A percentile compares a stretch with the other conserved stretches of the same genome.
phyloP scores from a whole-genome alignment of 352 stramenopile genomes.

The Globisporangium okanoganense region DNA sequence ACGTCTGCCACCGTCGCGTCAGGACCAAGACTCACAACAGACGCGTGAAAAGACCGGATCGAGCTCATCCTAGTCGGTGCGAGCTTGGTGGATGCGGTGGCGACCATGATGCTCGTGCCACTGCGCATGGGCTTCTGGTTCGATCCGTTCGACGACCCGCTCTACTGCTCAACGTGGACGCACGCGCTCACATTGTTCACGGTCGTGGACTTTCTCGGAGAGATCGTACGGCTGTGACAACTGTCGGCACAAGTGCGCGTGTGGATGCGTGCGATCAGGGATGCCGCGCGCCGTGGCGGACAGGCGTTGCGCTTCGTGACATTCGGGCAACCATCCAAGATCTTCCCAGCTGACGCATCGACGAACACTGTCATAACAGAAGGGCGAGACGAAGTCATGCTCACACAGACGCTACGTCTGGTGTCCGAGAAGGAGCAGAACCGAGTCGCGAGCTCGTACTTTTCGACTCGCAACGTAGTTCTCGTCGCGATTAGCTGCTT shows the following conservation, averaged over 20 bases:
- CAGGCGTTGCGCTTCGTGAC: background rate
- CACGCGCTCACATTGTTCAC: conserved; percentile 24
- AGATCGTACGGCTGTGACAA: conserved; percentile 15
- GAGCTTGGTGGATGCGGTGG: background rate
- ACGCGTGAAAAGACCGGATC: background rate
- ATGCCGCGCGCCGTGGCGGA: background rate
- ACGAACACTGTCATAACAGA: background rate
- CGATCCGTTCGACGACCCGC: background rate
- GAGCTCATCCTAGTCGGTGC: background rate
- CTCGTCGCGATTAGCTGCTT: background rate
- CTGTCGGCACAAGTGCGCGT: background rate
- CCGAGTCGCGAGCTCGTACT: background rate
- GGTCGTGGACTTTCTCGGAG: conserved; percentile 24
- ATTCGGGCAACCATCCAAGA: background rate
- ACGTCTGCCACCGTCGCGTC: background rate
- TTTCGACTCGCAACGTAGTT: conserved; percentile 1
- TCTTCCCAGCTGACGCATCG: background rate
- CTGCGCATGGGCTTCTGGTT: background rate
- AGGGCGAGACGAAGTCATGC: background rate
- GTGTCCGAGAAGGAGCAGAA: background rate
- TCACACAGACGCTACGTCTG: background rate
- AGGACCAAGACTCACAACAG: too few species aligned
- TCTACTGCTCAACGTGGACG: conserved; percentile 16
- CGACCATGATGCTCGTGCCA: background rate
- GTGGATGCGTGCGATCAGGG: conserved; percentile 3